Evolutionary conservation across 164 flowering plant species (phyloP), one percentile per base, ranked within the genome.

Genomic region (Vitis labrusca): DNA sequence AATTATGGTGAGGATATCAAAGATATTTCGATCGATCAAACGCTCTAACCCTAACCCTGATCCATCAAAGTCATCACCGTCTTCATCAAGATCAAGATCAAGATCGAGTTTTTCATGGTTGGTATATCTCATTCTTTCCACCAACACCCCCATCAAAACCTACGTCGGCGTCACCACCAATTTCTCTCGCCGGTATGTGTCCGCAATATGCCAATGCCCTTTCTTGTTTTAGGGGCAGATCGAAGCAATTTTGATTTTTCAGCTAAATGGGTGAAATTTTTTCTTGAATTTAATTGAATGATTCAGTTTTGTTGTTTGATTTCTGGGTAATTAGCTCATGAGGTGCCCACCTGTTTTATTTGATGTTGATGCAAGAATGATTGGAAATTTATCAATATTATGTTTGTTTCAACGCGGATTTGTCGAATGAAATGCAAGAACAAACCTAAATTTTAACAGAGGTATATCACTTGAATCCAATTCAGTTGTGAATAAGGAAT

Each of bases 91-190:
- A 69, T 27, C 66, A 14, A 49, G 37, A 7, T 15, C 68, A 37
- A 53, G 19, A 32, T 30, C 74, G 48, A 51, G 59, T n/a, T 69
- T 82, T 9, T 65, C 82, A 49, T 89, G 93, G 97, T 78, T 66
- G 27, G 93, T 88, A 1, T 91, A 91, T 78, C 89, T 91, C 61
- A 86, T 89, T 59, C 71, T 90, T 60, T 91, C 92, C 72, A 85
- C 91, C 74, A 85, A 82, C 63, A 15, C 68, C 17, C 92, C 93
- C 47, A 82, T 85, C 80, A 89, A 84, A 64, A 89, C 94, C 48
- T 89, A 89, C 59, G 93, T 91, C 3, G 95, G 95, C 23, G 89
- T 81, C 76, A 88, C 95, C 85, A 86, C 75, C 71, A 69, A 88
- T 76, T 87, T 91, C 82, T 59, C 84, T 77, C 89, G 92, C 74